Conservation (phyloP, 139 green algal genomes). For the Auxenochlorella pyrenoidosa region DNA sequence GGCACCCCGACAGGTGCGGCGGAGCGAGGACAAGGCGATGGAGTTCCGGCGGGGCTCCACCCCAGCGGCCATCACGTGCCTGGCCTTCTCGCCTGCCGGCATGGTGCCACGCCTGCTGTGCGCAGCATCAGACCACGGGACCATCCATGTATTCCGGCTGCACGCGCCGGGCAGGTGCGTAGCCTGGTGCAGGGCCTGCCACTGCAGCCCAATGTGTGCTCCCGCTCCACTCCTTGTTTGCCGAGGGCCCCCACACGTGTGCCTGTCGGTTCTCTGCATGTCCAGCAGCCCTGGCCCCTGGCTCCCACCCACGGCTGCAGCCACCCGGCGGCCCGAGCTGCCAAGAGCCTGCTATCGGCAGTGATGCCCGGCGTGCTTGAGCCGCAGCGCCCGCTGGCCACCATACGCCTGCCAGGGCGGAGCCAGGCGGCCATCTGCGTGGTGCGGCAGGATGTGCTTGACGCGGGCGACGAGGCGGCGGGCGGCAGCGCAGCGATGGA, state of each 20-base stretch:
- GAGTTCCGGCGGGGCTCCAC: constrained; percentile 67
- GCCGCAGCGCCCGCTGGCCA: constrained; percentile 62
- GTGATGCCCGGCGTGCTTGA: constrained; percentile 69
- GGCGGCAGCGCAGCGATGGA: not conserved
- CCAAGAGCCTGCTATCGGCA: constrained; percentile 58
- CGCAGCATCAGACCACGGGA: constrained; percentile 75
- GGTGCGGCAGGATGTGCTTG: constrained; percentile 19
- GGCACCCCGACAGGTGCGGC: not conserved
- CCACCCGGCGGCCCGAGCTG: constrained; percentile 30
- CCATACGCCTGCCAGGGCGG: constrained; percentile 56
- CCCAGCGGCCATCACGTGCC: constrained; percentile 67
- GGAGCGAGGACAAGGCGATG: constrained; percentile 34
- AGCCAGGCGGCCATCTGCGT: constrained; percentile 43
- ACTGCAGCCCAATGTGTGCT: not conserved
- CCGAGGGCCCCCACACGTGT: not conserved
- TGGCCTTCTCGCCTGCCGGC: constrained; percentile 68
- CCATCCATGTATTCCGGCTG: constrained; percentile 75
- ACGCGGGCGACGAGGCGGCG: not conserved
- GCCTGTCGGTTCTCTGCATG: not conserved
- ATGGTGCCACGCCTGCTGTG: constrained; percentile 66
- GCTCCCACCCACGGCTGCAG: constrained; percentile 5
- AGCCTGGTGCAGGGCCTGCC: not conserved
- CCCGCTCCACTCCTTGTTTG: not conserved
- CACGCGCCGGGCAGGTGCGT: constrained; percentile 36
- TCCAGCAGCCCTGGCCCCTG: not conserved